Conservation (phyloP, 345 rosid genomes). For the Melastoma malabathricum region DNA sequence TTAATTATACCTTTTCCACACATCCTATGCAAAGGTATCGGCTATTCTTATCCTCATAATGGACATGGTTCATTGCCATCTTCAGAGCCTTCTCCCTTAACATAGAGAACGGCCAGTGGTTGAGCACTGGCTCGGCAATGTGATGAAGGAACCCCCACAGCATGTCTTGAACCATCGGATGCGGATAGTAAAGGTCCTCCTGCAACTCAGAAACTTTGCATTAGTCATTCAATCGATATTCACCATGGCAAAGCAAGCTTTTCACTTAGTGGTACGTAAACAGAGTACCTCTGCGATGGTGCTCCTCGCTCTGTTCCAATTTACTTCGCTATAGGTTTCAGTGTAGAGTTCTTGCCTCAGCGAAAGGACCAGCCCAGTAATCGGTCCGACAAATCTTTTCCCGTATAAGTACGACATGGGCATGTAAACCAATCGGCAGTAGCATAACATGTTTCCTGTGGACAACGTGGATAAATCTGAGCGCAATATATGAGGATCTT, state of each 20-base stretch:
- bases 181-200: slow-evolving; percentile 24
- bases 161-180: slow-evolving; percentile 41
- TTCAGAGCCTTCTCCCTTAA: slow-evolving; percentile 42
- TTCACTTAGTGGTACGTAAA: too few relatives aligned
- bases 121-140: slow-evolving; percentile 29
- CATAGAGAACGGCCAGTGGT: slow-evolving; percentile 49
- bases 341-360: slow-evolving; percentile 43
- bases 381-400: slow-evolving; percentile 28
- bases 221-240: too few relatives aligned
- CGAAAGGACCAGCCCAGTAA: slow-evolving; percentile 26
- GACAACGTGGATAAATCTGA: background rate
- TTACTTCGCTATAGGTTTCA: slow-evolving; percentile 33
- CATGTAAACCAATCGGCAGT: slow-evolving; percentile 43
- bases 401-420: slow-evolving; percentile 31
- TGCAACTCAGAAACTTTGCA: too few relatives aligned
- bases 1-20: slow-evolving; percentile 33
- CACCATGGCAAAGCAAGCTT: too few relatives aligned
- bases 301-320: slow-evolving; percentile 41
- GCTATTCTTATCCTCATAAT: slow-evolving; percentile 51
- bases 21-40: slow-evolving; percentile 42
- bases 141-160: slow-evolving; percentile 40
- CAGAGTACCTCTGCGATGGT: slow-evolving; percentile 20
- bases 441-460: slow-evolving; percentile 45
- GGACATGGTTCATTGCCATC: slow-evolving; percentile 35
- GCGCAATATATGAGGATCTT: background rate